Evolutionary conservation across 1,284 basidiomycete species (phyloP), one percentile per base, ranked within the genome.

Genomic region (Rhodotorula sp.): DNA sequence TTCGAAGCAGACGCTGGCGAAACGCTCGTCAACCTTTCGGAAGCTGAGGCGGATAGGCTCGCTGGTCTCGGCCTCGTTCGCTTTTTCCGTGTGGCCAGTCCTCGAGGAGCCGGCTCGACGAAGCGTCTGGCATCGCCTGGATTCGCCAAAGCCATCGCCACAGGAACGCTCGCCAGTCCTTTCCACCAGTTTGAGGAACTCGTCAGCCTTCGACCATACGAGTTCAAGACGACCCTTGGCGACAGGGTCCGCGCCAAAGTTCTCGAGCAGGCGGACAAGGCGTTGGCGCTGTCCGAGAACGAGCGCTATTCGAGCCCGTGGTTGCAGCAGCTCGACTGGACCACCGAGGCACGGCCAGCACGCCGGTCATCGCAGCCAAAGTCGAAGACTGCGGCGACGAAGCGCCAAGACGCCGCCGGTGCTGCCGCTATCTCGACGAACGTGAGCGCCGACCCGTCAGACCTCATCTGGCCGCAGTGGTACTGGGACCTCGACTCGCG

Each of bases 401-500:
- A 16, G 31, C 16, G n/a, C 50, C 50, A 10, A 30, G 59, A 61
- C 37, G 50, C 51, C 5, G 51, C 50, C 26, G 50, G 44, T 18
- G 50, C 40, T 6, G 50, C 59, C 2, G 59, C 59, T 4, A 51
- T 40, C n/a, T n/a, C 52, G 20, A 50, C 34, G 9, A n/a, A 34
- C n/a, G 54, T n/a, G 26, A 22, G 30, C 18, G 15, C 24, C 48
- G 57, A 31, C 10, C 13, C 16, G n/a, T 40, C n/a, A 37, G 72
- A 74, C 34, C 70, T 75, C 52, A 79, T 80, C 66, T 87, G 86
- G 86, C 95, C 94, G 0, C 91, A 93, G 78, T 99, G 96, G 95
- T 99, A 93, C 79, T 95, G 91, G 92, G 93, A 98, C 51, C 85
- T 94, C 59, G 81, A 83, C 59, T 78, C 79, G 16, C 80, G 69